Evolutionary conservation across 2,329 filamentous ascomycete species (phyloP), one percentile per base, ranked within the genome.

Genomic region (Paecilomyces formosus): DNA sequence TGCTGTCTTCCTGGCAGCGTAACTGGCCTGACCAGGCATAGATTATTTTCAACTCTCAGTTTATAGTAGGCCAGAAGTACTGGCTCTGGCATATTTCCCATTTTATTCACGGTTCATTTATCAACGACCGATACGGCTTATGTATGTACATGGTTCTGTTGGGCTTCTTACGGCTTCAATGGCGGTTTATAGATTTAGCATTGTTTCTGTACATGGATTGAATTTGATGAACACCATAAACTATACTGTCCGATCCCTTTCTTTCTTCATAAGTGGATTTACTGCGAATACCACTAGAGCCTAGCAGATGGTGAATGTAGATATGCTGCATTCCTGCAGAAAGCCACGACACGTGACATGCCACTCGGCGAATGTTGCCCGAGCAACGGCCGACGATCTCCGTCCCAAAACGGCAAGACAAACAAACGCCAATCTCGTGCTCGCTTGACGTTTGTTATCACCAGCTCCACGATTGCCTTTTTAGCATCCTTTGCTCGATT

Each of bases 381-480:
- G 39, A 55, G 55, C n/a, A 57, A 63, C 62, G 7, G 3, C 62
- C 59, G 50, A 56, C 61, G 60, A 62, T 52, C 50, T 21, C 13
- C 12, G 31, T 50, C 52, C 58, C 31, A 57, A 58, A 62, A 26
- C 53, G 55, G 62, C 24, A 58, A 62, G 18, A 55, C 55, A 21
- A 28, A 39, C 30, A n/a, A 49, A 33, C 28, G 45, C 26, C 18
- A 21, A 9, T 50, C 15, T 26, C 50, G 22, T 33, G 31, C 45
- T 49, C 45, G 24, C 55, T 52, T 55, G 54, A 28, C 52, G 55
- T 39, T 35, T 51, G 56, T 57, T 45, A 45, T 45, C 39, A n/a
- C 4, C 35, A n/a, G 13, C 35, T 45, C 35, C 35, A 45, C 35
- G 35, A 45, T 45, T 45, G 7, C 30, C 15, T 9, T 45, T 15